Conservation (phyloP, 768 basidiomycete species). For the Phylloporus sp. region DNA sequence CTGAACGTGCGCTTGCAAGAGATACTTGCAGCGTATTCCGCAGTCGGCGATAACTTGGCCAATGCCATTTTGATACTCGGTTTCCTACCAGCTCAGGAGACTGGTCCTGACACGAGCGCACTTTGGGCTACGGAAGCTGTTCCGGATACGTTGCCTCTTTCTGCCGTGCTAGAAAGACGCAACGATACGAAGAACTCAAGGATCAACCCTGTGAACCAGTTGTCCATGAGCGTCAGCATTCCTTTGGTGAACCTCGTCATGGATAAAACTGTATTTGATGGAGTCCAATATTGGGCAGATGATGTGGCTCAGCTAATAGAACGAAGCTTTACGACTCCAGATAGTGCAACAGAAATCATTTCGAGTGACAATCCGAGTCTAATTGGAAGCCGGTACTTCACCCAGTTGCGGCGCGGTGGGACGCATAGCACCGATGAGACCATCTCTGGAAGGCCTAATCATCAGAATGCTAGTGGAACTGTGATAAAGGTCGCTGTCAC, state of each 20-base stretch:
- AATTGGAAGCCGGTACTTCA: constrained; percentile 78
- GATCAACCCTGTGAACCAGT: constrained; percentile 2
- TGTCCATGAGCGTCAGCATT: constrained; percentile 35
- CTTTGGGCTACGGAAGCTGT: constrained; percentile 25
- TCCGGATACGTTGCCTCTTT: constrained; percentile 17
- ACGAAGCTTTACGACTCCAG: constrained; percentile 26
- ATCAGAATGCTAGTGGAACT: constrained; percentile 35
- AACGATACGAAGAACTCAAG: neutral
- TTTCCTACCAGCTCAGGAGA: constrained; percentile 29
- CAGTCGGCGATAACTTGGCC: constrained; percentile 38
- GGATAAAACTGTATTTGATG: constrained; percentile 65
- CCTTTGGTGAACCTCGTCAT: constrained; percentile 63
- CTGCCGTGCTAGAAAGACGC: constrained; percentile 18
- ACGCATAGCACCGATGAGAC: constrained; percentile 45
- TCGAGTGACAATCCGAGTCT: constrained; percentile 58
- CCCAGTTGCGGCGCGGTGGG: constrained; percentile 33
- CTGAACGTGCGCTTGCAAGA: constrained; percentile 42
- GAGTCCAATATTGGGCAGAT: constrained; percentile 85
- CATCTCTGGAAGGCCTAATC: constrained; percentile 24
- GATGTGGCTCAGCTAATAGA: constrained; percentile 75
- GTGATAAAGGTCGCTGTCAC: constrained; percentile 48
- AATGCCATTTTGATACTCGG: constrained; percentile 51
- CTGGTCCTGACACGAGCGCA: constrained; percentile 12
- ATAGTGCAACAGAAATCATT: constrained; percentile 26
- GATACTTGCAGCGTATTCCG: constrained; percentile 48